phyloP scores from a whole-genome alignment of 2,329 filamentous ascomycete species.

The Beauveria caledonica region DNA sequence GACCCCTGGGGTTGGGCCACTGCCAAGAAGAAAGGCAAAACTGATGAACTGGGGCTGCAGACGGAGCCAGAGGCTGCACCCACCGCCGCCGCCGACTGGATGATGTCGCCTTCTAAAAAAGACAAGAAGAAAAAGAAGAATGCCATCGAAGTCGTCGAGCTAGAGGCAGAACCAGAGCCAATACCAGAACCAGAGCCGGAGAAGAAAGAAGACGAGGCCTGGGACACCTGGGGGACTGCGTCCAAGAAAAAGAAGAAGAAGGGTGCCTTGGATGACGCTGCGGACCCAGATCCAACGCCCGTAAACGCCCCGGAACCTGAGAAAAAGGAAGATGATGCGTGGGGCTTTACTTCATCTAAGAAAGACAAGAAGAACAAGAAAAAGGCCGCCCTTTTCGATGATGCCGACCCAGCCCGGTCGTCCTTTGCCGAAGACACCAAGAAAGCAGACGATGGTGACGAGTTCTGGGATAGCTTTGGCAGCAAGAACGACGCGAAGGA shows the following conservation, averaged over 20 bases:
- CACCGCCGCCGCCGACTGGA: conserved; percentile 18
- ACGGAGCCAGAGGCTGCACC: conserved; percentile 18
- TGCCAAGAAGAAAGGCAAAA: conserved; percentile 34
- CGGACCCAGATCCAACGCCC: conserved; percentile 3
- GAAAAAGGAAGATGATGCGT: conserved; percentile 24
- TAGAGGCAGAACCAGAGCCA: conserved; percentile 14
- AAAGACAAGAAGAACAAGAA: conserved; percentile 19
- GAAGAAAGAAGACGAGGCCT: conserved; percentile 23
- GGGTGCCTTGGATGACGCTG: conserved; percentile 16
- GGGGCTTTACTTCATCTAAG: conserved; percentile 16
- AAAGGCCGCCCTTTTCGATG: conserved; percentile 13
- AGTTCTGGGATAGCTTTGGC: conserved; percentile 16
- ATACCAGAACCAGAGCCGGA: conserved; percentile 21
- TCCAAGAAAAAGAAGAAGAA: conserved; percentile 26
- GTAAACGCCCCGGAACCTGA: conserved; percentile 9
- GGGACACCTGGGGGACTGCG: conserved; percentile 21
- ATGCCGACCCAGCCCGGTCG: conserved; percentile 12
- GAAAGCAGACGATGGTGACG: conserved; percentile 15
- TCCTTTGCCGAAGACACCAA: conserved; percentile 10
- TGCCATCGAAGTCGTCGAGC: conserved; percentile 18
- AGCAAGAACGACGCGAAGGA: conserved; percentile 28
- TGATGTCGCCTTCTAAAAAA: conserved; percentile 22
- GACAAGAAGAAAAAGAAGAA: conserved; percentile 32
- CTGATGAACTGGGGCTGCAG: conserved; percentile 18
- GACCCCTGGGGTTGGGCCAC: conserved; percentile 30